A percentile compares a stretch with the other conserved stretches of the same genome.
Evolutionary conservation across 192 early-diverging fungal genomes (phyloP).

Genomic region (Obelidium mucronatum): DNA sequence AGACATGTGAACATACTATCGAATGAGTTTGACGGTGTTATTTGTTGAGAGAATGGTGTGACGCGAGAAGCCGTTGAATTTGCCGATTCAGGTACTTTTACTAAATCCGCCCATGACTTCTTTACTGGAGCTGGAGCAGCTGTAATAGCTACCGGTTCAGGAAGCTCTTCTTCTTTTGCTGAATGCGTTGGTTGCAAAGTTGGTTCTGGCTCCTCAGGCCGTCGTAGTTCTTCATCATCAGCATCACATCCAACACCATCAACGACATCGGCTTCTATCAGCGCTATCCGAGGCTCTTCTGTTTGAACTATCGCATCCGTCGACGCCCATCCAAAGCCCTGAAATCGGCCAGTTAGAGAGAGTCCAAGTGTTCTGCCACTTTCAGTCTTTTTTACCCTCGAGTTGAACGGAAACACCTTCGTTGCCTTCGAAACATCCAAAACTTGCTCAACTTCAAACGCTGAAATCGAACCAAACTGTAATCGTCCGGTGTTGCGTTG

Average conservation of each 20-base stretch:
- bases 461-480: neutral
- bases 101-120: constrained; percentile 1
- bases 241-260: neutral
- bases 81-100: neutral
- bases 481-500: too few relatives aligned
- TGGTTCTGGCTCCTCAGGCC: neutral
- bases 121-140: neutral
- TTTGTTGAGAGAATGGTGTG: neutral
- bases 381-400: too few relatives aligned
- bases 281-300: neutral
- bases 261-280: neutral
- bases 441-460: neutral
- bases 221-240: neutral
- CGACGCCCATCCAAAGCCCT: neutral
- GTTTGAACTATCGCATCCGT: neutral
- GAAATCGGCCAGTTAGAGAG: neutral
- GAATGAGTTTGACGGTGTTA: neutral
- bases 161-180: neutral
- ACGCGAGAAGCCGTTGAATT: neutral
- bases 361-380: neutral
- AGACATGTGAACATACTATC: neutral
- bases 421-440: neutral
- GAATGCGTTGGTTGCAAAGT: neutral
- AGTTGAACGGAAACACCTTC: neutral
- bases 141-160: neutral